phyloP scores from a whole-genome alignment of 345 rosid genomes.

The Rhizophora apiculata region DNA sequence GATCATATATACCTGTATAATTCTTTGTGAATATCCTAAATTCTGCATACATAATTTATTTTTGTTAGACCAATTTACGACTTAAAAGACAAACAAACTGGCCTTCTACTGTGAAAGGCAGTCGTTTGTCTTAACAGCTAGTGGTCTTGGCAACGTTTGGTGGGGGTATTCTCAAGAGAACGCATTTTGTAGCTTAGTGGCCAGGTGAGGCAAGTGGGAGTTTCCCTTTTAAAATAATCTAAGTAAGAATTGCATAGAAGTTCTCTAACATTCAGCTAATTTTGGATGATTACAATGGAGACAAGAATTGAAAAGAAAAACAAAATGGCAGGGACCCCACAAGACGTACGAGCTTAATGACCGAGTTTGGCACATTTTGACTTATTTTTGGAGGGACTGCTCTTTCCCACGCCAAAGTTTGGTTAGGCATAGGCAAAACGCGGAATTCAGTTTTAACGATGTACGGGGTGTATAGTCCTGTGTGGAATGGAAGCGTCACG shows the following conservation, averaged over 20 bases:
- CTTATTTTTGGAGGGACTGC: no score
- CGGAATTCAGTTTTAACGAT: no score
- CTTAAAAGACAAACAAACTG: conserved; percentile 1
- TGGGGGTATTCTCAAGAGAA: conserved; percentile 24
- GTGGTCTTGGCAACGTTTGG: conserved; percentile 22
- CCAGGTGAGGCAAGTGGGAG: conserved; percentile 1
- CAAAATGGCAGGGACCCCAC: background rate
- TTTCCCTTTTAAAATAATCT: background rate
- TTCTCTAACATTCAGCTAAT: conserved; percentile 20
- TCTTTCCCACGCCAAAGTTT: no score
- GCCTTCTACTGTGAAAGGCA: conserved; percentile 5
- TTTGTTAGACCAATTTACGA: background rate
- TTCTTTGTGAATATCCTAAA: no score
- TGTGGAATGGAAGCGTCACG: no score
- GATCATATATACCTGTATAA: no score
- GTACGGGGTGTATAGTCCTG: no score
- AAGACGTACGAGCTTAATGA: background rate
- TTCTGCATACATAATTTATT: no score
- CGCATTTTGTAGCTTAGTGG: conserved; percentile 13
- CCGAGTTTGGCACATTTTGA: no score
- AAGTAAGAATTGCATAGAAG: background rate
- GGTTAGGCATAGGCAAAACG: no score
- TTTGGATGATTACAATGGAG: conserved; percentile 6
- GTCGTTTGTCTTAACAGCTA: conserved; percentile 13
- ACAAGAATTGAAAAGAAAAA: background rate